Evolutionary conservation across 176 grass and related monocot genomes (phyloP), one percentile per base, ranked within the genome.

Genomic region (Saccharum officinarum): DNA sequence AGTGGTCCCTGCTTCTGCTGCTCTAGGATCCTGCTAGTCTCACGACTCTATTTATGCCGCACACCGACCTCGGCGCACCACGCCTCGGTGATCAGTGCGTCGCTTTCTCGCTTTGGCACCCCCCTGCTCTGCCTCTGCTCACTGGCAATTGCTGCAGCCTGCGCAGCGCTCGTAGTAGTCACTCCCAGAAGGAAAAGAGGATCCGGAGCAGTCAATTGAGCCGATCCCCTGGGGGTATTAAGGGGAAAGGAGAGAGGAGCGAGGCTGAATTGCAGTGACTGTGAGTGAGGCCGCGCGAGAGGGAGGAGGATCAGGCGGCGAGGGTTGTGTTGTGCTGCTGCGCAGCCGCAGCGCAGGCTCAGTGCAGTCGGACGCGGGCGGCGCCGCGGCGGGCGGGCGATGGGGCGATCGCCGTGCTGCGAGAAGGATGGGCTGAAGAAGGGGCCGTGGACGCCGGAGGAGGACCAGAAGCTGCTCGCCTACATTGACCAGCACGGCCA

Each of bases 391-490:
- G 2, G 5, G 26, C 7, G 2, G 30, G 46, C 71, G 34, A 99
- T 99, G 97, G 97, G 94, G 30, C 85, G 97, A 88, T 83, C 90
- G 80, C 97, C 94, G 82, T 99, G 97, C 85, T 99, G 97, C 76
- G 97, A 99, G 41, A 97, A 97, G 85, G 87, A 92, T 42, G 97
- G 93, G 22, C 75, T 99, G 57, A 99, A 99, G 88, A 94, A 88
- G 79, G 97, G 97, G 13, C 97, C 97, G 3, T 99, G 97, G 97
- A 94, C 94, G 28, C 82, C 92, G 28, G 97, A 99, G 81, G 97
- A 99, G 86, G 97, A 99, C 78, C 88, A 99, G 86, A 99, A 97
- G 89, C 97, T 99, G 81, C 66, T 96, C 79, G 88, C 91, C 77
- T 99, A 94, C 87, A 99, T 99, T 44, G 92, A 96, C 49, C 92